Percentiles rank a stretch among this genome's conserved stretches.
Conservation (phyloP, 306 rosid species). For the peach (Prunus persica) region DNA sequence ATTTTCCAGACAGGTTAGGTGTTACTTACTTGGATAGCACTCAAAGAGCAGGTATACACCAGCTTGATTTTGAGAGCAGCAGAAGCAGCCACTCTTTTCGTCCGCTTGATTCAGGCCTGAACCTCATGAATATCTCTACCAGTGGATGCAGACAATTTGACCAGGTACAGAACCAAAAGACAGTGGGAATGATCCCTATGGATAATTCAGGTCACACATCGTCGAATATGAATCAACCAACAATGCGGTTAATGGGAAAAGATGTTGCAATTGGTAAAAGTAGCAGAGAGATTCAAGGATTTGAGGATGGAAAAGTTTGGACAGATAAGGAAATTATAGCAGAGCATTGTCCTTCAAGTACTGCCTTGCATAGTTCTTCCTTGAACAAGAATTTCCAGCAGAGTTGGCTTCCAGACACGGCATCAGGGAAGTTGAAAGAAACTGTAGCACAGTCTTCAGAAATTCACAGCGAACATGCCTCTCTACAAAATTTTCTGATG, state of each 20-base stretch:
- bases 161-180: conserved; percentile 38
- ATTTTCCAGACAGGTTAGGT: conserved; percentile 59
- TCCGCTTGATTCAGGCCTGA: conserved; percentile 43
- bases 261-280: conserved; percentile 90
- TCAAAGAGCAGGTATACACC: conserved; percentile 45
- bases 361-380: conserved; percentile 33
- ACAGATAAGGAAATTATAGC: conserved; percentile 50
- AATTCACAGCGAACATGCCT: conserved; percentile 31
- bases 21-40: conserved; percentile 43
- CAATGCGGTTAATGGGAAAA: conserved; percentile 98
- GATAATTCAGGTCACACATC: conserved; percentile 45
- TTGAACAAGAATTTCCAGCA: conserved; percentile 46
- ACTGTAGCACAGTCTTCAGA: conserved; percentile 29
- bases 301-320: conserved; percentile 58
- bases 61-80: conserved; percentile 41
- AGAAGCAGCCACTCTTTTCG: conserved; percentile 34
- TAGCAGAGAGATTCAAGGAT: conserved; percentile 52
- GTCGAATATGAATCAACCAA: conserved; percentile 56
- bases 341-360: conserved; percentile 37
- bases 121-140: conserved; percentile 26
- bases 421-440: conserved; percentile 34
- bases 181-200: conserved; percentile 30
- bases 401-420: conserved; percentile 38
- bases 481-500: conserved; percentile 28
- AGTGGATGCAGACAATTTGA: conserved; percentile 48